Percentiles rank a stretch among this genome's conserved stretches.
Conservation (phyloP, 352 stramenopile genomes). For the Globisporangium iwayamae region DNA sequence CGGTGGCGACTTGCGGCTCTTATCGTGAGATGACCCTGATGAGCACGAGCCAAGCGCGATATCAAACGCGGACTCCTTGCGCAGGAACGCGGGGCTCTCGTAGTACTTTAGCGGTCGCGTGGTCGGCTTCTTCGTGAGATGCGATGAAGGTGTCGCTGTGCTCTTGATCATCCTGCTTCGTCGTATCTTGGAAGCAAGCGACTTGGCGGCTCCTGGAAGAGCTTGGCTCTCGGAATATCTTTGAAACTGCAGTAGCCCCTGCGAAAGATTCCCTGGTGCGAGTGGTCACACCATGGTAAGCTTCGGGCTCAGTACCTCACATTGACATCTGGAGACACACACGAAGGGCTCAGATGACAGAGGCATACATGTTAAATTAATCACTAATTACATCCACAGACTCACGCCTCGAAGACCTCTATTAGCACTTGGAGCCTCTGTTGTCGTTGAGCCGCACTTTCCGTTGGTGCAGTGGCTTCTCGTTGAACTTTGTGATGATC, state of each 20-base stretch:
- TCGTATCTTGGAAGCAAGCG: no score
- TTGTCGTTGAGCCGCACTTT: background rate
- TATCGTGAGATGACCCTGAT: background rate
- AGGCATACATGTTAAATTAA: background rate
- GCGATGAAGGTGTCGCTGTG: background rate
- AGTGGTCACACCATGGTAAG: background rate
- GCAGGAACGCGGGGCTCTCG: slow-evolving; percentile 36
- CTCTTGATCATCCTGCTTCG: background rate
- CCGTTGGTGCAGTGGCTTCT: slow-evolving; percentile 7
- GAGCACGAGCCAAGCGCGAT: background rate
- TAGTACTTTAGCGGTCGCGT: slow-evolving; percentile 40
- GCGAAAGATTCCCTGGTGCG: background rate
- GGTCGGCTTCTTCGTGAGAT: slow-evolving; percentile 26
- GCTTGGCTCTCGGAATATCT: background rate
- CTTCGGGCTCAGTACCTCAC: background rate
- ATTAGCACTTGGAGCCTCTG: background rate
- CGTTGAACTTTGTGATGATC: slow-evolving; percentile 4
- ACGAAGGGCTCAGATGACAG: background rate
- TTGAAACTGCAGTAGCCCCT: background rate
- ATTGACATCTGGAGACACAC: background rate
- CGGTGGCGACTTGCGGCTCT: background rate
- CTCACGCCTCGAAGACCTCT: background rate
- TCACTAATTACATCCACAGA: background rate
- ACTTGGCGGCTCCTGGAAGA: background rate
- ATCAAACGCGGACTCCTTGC: slow-evolving; percentile 27